Base-by-base conservation (phyloP, 1,284 basidiomycete genomes). In the Tetrapyrgos nigripes region DNA sequence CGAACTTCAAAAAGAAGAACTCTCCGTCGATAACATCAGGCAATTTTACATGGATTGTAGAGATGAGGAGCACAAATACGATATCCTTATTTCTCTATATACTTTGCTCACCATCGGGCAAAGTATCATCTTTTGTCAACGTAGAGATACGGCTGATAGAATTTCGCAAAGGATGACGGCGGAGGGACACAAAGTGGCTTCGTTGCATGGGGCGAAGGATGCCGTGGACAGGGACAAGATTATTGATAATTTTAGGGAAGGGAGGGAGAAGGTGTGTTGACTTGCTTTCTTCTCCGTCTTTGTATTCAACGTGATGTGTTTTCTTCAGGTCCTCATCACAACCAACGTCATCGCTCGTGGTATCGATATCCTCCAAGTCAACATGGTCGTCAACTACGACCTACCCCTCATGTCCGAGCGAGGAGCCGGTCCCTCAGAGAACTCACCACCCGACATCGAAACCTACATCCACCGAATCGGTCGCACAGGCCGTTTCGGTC, bases 341-440 rank as follows among this genome's bases (percentile, higher is more conserved):
- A 99, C 97, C 55, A 99, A 99, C 76, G 97, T 99, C 67, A 92
- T 99, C 65, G 96, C 97, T 9, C 89, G 97, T 35, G 97, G 97
- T 48, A 99, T 99, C 79, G 97, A 99, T 72, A 98, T 99, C 68
- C 84, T 95, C 64, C 97, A 98, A 80, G 97, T 99, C 64, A 99
- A 98, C 80, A 96, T 98, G 93, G 95, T 97, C 21, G 93, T 97
- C 71, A 98, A 99, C 79, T 99, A 99, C 73, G 97, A 99, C 74
- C 85, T 99, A 53, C 97, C 97, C 1, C 81, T 94, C 65, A 84
- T 94, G 78, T 87, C 85, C 68, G 89, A 92, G 68, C 83, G 87
- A 17, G 80, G 81, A 55, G 79, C 79, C 64, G 66, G 70, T 2
- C 70, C 71, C 60, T 67, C 71, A 31, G 69, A 69, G 26, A 86